Evolutionary conservation across 768 basidiomycete species (phyloP).

Genomic region (Calocera cornea): DNA sequence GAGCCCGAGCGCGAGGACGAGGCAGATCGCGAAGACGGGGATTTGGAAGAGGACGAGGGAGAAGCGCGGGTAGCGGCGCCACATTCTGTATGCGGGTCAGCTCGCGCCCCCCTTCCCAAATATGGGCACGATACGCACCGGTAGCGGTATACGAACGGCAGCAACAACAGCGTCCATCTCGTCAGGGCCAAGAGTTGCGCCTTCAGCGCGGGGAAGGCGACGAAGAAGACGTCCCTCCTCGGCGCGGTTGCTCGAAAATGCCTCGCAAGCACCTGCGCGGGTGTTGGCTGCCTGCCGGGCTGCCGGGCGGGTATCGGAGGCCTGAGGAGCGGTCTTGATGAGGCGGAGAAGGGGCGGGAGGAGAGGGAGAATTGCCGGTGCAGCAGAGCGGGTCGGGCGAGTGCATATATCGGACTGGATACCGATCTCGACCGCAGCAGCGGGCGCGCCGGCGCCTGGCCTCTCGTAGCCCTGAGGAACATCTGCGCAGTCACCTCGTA

Average conservation of each 20-base stretch:
- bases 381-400: too few species aligned
- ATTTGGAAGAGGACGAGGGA: constrained; percentile 28
- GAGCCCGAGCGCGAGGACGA: constrained; percentile 30
- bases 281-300: too few species aligned
- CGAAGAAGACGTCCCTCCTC: constrained; percentile 29
- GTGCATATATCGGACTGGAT: too few species aligned
- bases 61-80: constrained; percentile 26
- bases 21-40: constrained; percentile 29
- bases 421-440: too few species aligned
- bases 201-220: constrained; percentile 32
- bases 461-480: too few species aligned
- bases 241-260: constrained; percentile 23
- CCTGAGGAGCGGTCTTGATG: too few species aligned
- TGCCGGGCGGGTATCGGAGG: neutral
- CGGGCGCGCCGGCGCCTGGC: too few species aligned
- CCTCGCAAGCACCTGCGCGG: neutral
- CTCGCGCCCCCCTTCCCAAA: neutral
- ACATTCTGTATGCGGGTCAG: constrained; percentile 19
- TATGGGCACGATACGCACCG: constrained; percentile 10
- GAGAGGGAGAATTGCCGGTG: too few species aligned
- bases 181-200: constrained; percentile 27
- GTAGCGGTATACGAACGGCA: constrained; percentile 26
- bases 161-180: constrained; percentile 21
- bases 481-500: too few species aligned
- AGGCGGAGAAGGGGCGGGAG: too few species aligned